Percentiles rank a stretch among this genome's conserved stretches.
Evolutionary conservation across 768 basidiomycete species (phyloP).

Genomic region (Auricularia sp.): DNA sequence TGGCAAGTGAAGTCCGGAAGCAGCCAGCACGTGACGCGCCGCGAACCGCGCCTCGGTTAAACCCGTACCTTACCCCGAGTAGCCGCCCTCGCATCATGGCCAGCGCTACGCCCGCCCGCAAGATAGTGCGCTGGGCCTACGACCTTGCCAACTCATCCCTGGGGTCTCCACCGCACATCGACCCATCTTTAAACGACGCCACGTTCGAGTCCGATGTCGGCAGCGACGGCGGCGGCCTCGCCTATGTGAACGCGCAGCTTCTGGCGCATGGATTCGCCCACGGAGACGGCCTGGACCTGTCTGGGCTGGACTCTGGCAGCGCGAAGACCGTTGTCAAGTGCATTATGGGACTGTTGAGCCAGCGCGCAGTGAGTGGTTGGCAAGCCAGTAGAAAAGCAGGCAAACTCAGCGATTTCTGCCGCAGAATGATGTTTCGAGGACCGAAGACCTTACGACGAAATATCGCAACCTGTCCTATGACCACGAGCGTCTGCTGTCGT

Average conservation of each 20-base stretch:
- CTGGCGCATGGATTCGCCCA: constrained; percentile 69
- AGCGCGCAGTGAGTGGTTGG: constrained; percentile 53
- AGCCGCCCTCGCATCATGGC: neutral
- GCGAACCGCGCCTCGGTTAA: neutral
- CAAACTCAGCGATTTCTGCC: constrained; percentile 6
- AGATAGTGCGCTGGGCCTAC: constrained; percentile 7
- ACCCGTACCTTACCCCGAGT: neutral
- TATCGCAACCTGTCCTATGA: constrained; percentile 72
- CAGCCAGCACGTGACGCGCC: neutral
- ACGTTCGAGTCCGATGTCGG: constrained; percentile 8
- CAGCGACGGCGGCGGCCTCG: constrained; percentile 4
- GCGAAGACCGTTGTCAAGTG: constrained; percentile 58
- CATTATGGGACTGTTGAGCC: constrained; percentile 62
- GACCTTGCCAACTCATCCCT: constrained; percentile 1
- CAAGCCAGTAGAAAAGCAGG: neutral
- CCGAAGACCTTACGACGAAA: constrained; percentile 67
- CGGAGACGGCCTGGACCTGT: constrained; percentile 55
- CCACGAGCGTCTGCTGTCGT: constrained; percentile 58
- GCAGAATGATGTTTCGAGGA: constrained; percentile 66
- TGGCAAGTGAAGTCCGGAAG: too few species aligned
- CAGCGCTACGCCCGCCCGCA: neutral
- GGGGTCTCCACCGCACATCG: neutral
- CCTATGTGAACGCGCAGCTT: constrained; percentile 70
- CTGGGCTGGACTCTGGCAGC: constrained; percentile 47
- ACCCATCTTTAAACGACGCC: neutral